Conservation (phyloP, 2,329 filamentous ascomycete species). For the Sporothrix euskadiensis region DNA sequence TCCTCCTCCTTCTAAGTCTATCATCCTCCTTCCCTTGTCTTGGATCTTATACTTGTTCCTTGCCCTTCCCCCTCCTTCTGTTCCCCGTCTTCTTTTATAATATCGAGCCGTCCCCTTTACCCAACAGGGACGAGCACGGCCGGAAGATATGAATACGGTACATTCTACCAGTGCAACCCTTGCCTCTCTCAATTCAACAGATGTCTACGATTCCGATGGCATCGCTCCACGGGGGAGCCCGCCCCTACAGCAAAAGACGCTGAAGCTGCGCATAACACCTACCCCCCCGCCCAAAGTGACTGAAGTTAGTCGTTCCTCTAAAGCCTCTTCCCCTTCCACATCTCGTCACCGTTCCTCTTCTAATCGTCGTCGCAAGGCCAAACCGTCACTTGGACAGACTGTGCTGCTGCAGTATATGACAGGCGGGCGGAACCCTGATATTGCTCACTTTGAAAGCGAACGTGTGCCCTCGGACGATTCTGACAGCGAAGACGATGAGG, state of each 20-base stretch:
- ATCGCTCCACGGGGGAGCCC: constrained; percentile 46
- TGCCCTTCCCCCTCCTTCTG: neutral
- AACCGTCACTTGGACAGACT: constrained; percentile 61
- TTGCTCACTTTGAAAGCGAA: constrained; percentile 59
- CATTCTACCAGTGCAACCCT: constrained; percentile 38
- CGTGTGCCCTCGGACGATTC: constrained; percentile 46
- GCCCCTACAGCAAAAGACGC: constrained; percentile 40
- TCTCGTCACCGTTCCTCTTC: constrained; percentile 47
- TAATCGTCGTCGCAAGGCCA: constrained; percentile 57
- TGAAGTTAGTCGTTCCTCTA: constrained; percentile 46
- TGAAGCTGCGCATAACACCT: constrained; percentile 52
- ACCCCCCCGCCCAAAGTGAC: constrained; percentile 52
- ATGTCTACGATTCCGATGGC: constrained; percentile 50
- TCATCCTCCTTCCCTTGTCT: neutral
- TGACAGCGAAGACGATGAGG: constrained; percentile 20
- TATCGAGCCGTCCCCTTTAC: constrained; percentile 28
- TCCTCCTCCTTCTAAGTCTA: neutral
- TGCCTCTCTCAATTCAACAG: constrained; percentile 34
- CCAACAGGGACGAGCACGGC: constrained; percentile 37
- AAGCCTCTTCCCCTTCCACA: constrained; percentile 35
- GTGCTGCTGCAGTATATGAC: constrained; percentile 67
- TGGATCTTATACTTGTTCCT: neutral
- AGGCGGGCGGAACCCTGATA: constrained; percentile 63
- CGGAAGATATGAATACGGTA: constrained; percentile 45
- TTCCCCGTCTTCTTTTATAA: constrained; percentile 15